phyloP scores from a whole-genome alignment of 2,329 filamentous ascomycete species.

The Colletotrichum somersetense region DNA sequence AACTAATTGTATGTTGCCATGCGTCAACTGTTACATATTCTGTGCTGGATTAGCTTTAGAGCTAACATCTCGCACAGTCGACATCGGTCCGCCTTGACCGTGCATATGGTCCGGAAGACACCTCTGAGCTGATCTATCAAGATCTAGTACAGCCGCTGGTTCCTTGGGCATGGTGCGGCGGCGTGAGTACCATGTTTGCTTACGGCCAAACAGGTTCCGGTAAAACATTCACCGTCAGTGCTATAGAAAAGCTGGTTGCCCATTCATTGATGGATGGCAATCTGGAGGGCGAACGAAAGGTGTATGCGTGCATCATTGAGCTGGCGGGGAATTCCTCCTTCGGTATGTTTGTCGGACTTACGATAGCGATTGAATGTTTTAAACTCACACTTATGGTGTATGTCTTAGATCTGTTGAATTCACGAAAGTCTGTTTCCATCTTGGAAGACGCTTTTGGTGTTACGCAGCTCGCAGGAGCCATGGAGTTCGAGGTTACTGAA shows the following conservation, averaged over 20 bases:
- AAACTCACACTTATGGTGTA: neutral
- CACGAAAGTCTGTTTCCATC: slow-evolving; percentile 56
- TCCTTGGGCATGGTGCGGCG: slow-evolving; percentile 60
- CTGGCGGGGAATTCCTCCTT: slow-evolving; percentile 53
- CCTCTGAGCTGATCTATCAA: slow-evolving; percentile 57
- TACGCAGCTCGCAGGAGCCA: slow-evolving; percentile 58
- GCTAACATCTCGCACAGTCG: slow-evolving; percentile 45
- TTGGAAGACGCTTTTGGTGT: slow-evolving; percentile 60
- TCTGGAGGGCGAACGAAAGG: slow-evolving; percentile 46
- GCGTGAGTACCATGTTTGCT: slow-evolving; percentile 62
- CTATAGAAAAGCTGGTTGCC: slow-evolving; percentile 56
- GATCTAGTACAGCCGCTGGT: slow-evolving; percentile 57
- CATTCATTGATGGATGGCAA: slow-evolving; percentile 49
- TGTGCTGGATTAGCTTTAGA: neutral
- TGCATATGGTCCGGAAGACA: slow-evolving; percentile 51
- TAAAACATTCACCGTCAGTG: slow-evolving; percentile 60
- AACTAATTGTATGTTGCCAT: slow-evolving; percentile 47
- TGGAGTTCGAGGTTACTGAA: slow-evolving; percentile 52
- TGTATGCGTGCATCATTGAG: slow-evolving; percentile 55
- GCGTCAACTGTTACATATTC: neutral
- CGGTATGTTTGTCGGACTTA: slow-evolving; percentile 41
- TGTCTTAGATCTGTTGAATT: slow-evolving; percentile 55
- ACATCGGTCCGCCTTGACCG: slow-evolving; percentile 52
- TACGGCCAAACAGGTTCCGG: slow-evolving; percentile 64
- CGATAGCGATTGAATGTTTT: too few species aligned